phyloP scores from a whole-genome alignment of 2,329 filamentous ascomycete species.

The Thielaviopsis euricoi region DNA sequence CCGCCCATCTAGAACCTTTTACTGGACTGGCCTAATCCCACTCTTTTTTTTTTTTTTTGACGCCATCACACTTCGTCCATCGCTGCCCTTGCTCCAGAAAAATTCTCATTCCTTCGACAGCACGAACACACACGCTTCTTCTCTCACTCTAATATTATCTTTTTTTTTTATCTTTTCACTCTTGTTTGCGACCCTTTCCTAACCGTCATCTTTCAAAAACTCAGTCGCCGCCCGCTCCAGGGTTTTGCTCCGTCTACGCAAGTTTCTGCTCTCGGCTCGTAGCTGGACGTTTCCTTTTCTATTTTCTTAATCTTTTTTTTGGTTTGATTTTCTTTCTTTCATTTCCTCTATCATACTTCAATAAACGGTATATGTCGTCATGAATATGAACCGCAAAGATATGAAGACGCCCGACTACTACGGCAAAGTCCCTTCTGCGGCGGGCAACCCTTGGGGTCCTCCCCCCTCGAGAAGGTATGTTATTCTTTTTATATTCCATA shows the following conservation, averaged over 20 bases:
- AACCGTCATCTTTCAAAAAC: neutral
- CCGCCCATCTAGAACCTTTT: neutral
- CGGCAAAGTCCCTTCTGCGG: conserved; percentile 4
- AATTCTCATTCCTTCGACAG: conserved; percentile 12
- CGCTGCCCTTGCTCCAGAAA: conserved; percentile 10
- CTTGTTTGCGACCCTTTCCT: neutral
- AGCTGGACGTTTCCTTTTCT: neutral
- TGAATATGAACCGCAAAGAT: conserved; percentile 12
- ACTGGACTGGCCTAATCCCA: conserved; percentile 3
- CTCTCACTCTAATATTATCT: neutral
- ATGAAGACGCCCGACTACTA: conserved; percentile 11
- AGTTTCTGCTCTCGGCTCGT: neutral
- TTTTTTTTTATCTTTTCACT: neutral
- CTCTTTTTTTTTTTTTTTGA: conserved; percentile 3
- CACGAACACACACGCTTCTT: conserved; percentile 8
- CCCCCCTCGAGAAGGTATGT: conserved; percentile 10
- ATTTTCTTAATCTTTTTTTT: neutral
- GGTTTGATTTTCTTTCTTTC: neutral
- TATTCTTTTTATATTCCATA: neutral
- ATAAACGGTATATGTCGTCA: conserved; percentile 2
- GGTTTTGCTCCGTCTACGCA: neutral
- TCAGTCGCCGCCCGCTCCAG: conserved; percentile 2
- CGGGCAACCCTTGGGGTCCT: conserved; percentile 10
- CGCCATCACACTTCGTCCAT: conserved; percentile 5
- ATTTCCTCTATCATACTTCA: neutral